Evolutionary conservation across 139 green algal species (phyloP), one percentile per base, ranked within the genome.

Genomic region (Chlorella sp.): DNA sequence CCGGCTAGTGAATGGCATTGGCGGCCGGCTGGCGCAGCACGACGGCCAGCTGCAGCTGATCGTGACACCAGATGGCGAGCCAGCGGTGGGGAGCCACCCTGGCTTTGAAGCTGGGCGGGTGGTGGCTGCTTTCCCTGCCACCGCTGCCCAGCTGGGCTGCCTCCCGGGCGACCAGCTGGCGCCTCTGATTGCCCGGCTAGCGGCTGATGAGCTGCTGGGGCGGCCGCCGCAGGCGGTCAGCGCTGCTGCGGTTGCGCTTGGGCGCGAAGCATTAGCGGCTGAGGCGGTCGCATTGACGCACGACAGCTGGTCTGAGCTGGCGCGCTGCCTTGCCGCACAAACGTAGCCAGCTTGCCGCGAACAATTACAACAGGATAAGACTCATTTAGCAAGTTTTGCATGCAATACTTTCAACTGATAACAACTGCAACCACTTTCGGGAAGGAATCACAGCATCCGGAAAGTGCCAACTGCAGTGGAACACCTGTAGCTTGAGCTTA

Each of bases 91-190:
- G 60, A 71, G 38, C 57, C 76, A 82, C 38, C 76, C 76, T 1
- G 76, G 57, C 36, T 57, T 41, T 41, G 76, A 82, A 39, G 23
- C 4, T 0, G 60, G 76, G 16, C 76, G 76, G 3, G 26, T 82
- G 26, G 76, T 82, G 25, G 76, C 36, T 17, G 76, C 30, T 15
- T 60, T 82, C 60, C 76, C 76, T 7, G 76, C 36, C 26, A 30
- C 57, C 3, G 76, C 57, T 12, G 60, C 60, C 1, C 34, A 32
- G 23, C 36, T 39, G 7, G 76, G 76, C 60, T 71, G 36, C 36
- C 60, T 82, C 18, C 76, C 76, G 1, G 76, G 47, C 36, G 60
- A 72, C 76, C 76, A 82, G 76, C 76, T 82, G 76, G 76, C 76
- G 36, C 76, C 76, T 3, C 76, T 82, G 16, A 23, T 82, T 26